A percentile compares a stretch with the other conserved stretches of the same genome.
Evolutionary conservation across 1,284 basidiomycete genomes (phyloP).

Genomic region (Hortiboletus rubellus): DNA sequence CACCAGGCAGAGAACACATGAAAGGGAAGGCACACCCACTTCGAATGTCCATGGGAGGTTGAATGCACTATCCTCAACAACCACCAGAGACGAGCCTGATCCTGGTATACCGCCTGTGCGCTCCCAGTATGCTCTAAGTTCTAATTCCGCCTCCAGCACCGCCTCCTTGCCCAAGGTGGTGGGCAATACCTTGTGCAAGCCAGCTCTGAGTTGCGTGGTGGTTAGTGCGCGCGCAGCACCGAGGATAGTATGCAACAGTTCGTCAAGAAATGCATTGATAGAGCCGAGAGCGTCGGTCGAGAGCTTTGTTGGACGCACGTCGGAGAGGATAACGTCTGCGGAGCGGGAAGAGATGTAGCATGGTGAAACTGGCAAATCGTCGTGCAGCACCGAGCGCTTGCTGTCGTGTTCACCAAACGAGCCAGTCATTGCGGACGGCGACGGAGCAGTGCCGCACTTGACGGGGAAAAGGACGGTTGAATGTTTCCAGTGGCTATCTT

Average conservation of each 20-base stretch:
- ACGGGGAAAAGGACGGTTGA: constrained; percentile 4
- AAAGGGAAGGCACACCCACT: constrained; percentile 45
- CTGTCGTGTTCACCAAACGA: constrained; percentile 21
- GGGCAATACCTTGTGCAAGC: constrained; percentile 71
- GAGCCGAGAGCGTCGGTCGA: constrained; percentile 69
- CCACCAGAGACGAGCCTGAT: constrained; percentile 34
- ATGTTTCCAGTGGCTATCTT: constrained; percentile 18
- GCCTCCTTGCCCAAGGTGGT: constrained; percentile 85
- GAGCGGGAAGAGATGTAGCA: constrained; percentile 77
- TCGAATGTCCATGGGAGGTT: constrained; percentile 72
- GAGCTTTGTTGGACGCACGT: constrained; percentile 86
- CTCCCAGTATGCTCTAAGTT: constrained; percentile 84
- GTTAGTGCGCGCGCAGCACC: constrained; percentile 69
- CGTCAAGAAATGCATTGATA: constrained; percentile 87
- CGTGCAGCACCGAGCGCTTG: constrained; percentile 8
- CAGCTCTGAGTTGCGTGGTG: constrained; percentile 73
- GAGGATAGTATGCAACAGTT: constrained; percentile 78
- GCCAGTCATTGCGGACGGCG: constrained; percentile 21
- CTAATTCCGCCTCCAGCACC: constrained; percentile 88
- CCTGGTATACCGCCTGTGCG: constrained; percentile 50
- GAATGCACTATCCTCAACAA: constrained; percentile 56
- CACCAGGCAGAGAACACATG: background rate
- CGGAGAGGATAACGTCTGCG: constrained; percentile 87
- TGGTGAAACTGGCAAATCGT: constrained; percentile 45
- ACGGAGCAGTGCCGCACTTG: constrained; percentile 1